Conservation (phyloP, 306 rosid genomes). For the Medicago ruthenica region DNA sequence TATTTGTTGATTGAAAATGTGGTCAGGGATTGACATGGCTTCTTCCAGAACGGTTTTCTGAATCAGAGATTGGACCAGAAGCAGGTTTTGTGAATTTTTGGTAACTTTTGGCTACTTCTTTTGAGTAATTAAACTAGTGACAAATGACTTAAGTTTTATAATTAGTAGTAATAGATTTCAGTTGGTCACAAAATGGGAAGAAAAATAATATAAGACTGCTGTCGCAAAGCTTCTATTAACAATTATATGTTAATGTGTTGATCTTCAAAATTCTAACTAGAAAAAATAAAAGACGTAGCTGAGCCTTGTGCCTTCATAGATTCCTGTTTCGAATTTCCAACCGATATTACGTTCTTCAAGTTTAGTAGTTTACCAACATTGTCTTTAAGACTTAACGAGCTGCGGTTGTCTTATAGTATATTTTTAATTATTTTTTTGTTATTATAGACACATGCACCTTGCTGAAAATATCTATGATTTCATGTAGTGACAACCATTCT, state of each 20-base stretch:
- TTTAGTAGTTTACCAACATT: conserved; percentile 1
- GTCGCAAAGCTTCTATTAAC: conserved; percentile 7
- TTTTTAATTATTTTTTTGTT: not conserved
- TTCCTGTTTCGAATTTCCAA: conserved; percentile 4
- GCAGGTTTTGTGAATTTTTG: conserved; percentile 99
- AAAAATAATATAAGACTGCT: not conserved
- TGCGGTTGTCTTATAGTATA: not conserved
- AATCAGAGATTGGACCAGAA: conserved; percentile 99
- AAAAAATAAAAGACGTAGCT: not conserved
- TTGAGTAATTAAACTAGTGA: conserved; percentile 10
- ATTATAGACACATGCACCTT: conserved; percentile 24
- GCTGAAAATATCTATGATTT: conserved; percentile 38
- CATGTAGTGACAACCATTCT: conserved; percentile 79
- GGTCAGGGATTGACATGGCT: conserved; percentile 96
- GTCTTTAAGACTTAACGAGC: not conserved
- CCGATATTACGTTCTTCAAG: not conserved
- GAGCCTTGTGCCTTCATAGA: conserved; percentile 3
- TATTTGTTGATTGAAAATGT: conserved; percentile 46
- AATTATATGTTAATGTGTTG: conserved; percentile 27
- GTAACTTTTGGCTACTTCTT: conserved; percentile 74
- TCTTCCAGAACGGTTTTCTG: conserved; percentile 94
- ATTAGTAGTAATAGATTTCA: not conserved
- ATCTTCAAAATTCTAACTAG: conserved; percentile 4
- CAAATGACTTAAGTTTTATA: no score
- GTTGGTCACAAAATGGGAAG: conserved; percentile 35